phyloP scores from a whole-genome alignment of 192 early-diverging fungal species.

The Coemansia sp. region DNA sequence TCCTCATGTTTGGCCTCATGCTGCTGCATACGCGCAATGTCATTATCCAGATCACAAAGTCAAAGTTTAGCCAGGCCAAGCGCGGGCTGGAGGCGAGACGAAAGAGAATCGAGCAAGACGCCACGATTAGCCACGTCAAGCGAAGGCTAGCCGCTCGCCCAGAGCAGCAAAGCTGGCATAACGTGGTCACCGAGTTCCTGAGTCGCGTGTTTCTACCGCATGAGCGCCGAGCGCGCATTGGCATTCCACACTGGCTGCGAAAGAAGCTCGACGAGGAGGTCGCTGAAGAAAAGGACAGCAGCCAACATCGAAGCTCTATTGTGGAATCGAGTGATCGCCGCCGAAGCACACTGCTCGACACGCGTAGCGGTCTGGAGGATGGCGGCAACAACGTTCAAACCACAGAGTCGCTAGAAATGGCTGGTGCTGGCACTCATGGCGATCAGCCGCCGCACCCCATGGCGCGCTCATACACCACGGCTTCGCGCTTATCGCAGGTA shows the following conservation, averaged over 20 bases:
- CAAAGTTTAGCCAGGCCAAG: slow-evolving; percentile 26
- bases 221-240: slow-evolving; percentile 27
- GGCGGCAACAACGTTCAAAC: neutral
- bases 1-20: slow-evolving; percentile 52
- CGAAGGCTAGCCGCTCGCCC: slow-evolving; percentile 37
- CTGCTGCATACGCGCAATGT: slow-evolving; percentile 51
- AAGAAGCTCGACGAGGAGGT: slow-evolving; percentile 13
- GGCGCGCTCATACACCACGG: slow-evolving; percentile 30
- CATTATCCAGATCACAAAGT: slow-evolving; percentile 37
- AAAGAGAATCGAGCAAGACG: slow-evolving; percentile 35
- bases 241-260: slow-evolving; percentile 41
- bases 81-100: slow-evolving; percentile 35
- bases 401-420: neutral
- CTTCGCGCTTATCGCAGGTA: slow-evolving; percentile 35
- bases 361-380: neutral
- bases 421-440: neutral
- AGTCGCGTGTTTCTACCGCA: slow-evolving; percentile 27
- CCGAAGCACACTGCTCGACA: neutral
- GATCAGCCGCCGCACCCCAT: slow-evolving; percentile 18
- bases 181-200: slow-evolving; percentile 17
- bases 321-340: neutral
- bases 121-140: slow-evolving; percentile 24
- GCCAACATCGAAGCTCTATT: neutral
- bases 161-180: slow-evolving; percentile 17
- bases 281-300: neutral